These are phyloP conservation scores for Wickerhamiella azymoides DNA, from an alignment of 805 yeast species.

Conservation along the genomic window DNA sequence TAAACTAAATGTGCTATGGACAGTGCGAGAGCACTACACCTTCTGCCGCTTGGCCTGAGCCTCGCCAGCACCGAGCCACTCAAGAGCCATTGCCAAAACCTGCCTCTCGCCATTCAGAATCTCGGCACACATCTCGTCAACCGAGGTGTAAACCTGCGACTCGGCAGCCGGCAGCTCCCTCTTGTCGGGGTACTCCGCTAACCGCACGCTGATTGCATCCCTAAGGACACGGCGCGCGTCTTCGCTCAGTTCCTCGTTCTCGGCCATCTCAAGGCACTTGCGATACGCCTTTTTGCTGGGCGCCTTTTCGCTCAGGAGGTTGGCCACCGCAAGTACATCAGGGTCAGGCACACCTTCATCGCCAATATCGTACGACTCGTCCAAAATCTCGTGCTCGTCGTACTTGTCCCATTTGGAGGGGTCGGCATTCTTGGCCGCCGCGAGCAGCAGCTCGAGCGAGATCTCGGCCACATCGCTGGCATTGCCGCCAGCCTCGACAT, in stretches of 20 bases:
- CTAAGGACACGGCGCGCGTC: constrained; percentile 11
- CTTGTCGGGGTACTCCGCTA: constrained; percentile 15
- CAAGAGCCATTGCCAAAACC: constrained; percentile 17
- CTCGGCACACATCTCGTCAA: constrained; percentile 18
- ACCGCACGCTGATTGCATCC: constrained; percentile 13
- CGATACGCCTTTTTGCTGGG: constrained; percentile 9
- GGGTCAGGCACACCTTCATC: constrained; percentile 13
- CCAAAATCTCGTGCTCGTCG: constrained; percentile 11
- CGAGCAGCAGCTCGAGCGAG: constrained; percentile 31
- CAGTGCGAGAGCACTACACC: too few relatives aligned
- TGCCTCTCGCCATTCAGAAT: constrained; percentile 19
- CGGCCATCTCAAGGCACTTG: constrained; percentile 8
- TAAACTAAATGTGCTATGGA: too few relatives aligned
- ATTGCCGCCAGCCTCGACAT: constrained; percentile 63
- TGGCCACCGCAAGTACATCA: constrained; percentile 12
- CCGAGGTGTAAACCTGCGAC: constrained; percentile 8
- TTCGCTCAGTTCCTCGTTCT: constrained; percentile 10
- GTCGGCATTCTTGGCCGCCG: constrained; percentile 24
- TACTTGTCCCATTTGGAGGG: constrained; percentile 9
- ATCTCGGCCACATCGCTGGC: constrained; percentile 73
- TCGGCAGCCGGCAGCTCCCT: not conserved
- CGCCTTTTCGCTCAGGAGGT: constrained; percentile 9
- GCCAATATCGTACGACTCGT: constrained; percentile 9
- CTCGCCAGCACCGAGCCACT: constrained; percentile 14
- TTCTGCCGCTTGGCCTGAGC: not conserved